Base-by-base conservation (phyloP, 2,329 filamentous ascomycete genomes). In the Corniculantispora saksenae region DNA sequence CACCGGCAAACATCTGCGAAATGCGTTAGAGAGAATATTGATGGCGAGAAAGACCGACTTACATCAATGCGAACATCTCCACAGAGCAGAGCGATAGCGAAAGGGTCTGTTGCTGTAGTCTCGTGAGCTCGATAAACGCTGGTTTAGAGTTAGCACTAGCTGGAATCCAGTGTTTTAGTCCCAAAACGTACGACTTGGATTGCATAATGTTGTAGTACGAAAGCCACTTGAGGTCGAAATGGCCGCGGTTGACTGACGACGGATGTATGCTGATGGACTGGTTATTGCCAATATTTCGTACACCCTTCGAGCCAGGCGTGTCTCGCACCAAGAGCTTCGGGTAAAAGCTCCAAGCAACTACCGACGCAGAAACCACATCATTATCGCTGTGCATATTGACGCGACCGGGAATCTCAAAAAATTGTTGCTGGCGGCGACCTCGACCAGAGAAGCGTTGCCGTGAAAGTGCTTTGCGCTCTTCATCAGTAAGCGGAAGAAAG, bases 161-260 rank as follows among this genome's bases (percentile, higher is more conserved):
- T 17, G 27, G 40, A 32, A 32, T 32, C 32, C 32, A 32, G 32
- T 6, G 32, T 32, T 53, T 40, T 17, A 4, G 23, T 47, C 23
- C 9, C 45, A 32, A 9, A 29, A 82, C 81, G 84, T 85, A 84
- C 89, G 92, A 80, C 82, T 90, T 93, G 3, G 91, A 91, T 76
- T 97, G 94, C 92, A 98, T 97, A 69, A 98, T 97, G 75, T 97
- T 91, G 79, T 98, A 98, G 76, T 97, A 99, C 0, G 92, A 95
- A 53, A 99, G 81, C 88, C 92, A 98, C 72, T 89, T 90, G 47
- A 93, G 80, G 48, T 88, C 86, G 55, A 83, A 80, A 66, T 82
- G 82, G 9, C 83, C 85, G 73, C 93, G 93, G 76, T 98, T 98
- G 69, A 99, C 92, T 1, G 93, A 97, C 0, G 90, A 91, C 1